Evolutionary conservation across 2,329 filamentous ascomycete species (phyloP).

Genomic region (Ceratocystis lukuohia): DNA sequence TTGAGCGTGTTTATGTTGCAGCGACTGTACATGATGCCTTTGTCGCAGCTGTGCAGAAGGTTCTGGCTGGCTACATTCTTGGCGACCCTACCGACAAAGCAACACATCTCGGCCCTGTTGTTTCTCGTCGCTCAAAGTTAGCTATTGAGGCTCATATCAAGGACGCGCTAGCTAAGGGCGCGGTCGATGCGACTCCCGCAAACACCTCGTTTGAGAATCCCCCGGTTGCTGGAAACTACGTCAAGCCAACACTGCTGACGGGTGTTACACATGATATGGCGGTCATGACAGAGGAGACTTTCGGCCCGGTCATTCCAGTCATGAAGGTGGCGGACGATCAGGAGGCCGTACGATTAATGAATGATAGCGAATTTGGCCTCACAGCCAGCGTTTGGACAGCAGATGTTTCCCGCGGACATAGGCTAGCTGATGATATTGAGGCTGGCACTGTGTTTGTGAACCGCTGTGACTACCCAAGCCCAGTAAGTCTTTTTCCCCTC

Average conservation of each 20-base stretch:
- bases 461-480: slow-evolving; percentile 79
- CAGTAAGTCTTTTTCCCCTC: slow-evolving; percentile 44
- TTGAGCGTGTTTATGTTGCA: slow-evolving; percentile 86
- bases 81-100: slow-evolving; percentile 72
- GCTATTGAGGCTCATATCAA: slow-evolving; percentile 65
- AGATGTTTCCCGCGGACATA: slow-evolving; percentile 60
- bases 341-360: slow-evolving; percentile 78
- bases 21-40: slow-evolving; percentile 74
- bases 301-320: slow-evolving; percentile 81
- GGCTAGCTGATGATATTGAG: slow-evolving; percentile 68
- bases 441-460: slow-evolving; percentile 96
- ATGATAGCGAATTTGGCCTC: slow-evolving; percentile 84
- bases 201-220: slow-evolving; percentile 63
- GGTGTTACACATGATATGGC: slow-evolving; percentile 69
- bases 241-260: slow-evolving; percentile 70
- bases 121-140: slow-evolving; percentile 66
- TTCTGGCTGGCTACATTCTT: slow-evolving; percentile 68
- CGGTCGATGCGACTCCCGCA: slow-evolving; percentile 68
- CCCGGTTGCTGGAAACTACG: slow-evolving; percentile 55
- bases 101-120: slow-evolving; percentile 77
- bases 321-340: slow-evolving; percentile 72
- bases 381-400: slow-evolving; percentile 98
- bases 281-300: slow-evolving; percentile 90
- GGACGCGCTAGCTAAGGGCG: slow-evolving; percentile 72
- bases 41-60: slow-evolving; percentile 62